Base-by-base conservation (phyloP, 164 flowering plant species). In the Vitis riparia region DNA sequence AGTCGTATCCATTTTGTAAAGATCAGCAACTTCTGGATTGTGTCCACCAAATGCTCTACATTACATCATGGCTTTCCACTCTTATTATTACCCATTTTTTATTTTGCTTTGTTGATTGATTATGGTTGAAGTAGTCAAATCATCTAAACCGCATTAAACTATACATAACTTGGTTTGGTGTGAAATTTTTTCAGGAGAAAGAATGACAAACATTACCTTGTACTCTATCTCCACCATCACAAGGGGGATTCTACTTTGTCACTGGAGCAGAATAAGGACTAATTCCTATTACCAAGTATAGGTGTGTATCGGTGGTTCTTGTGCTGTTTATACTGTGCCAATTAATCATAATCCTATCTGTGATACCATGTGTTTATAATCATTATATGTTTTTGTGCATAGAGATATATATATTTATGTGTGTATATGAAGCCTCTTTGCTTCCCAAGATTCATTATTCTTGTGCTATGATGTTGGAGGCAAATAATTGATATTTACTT, bases 151-250 rank as follows among this genome's bases (percentile, higher is more conserved):
- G 29, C 11, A 30, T 32, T 51, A 23, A 15, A 49, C 16, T 9
- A 0, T 27, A 23, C 17, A 19, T 27, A 12, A 50, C 13, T 27
- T 13, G 56, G n/a, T 55, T 59, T 55, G 8, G 10, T 63, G 53
- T 53, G 23, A 59, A 68, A 57, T 63, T 73, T 63, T 73, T 77
- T 77, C 78, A 78, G 81, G 81, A 56, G 32, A 68, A 57, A 65
- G 81, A 72, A 68, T 78, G 78, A 78, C 23, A 47, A 61, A 19
- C 13, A 16, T 17, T 55, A 66, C 51, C 60, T 30, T 23, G 50
- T 56, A 48, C 63, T 60, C 55, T 59, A 55, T 50, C 55, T 49
- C 23, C 47, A 48, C 66, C 44, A 67, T 68, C 59, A 66, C 60
- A 64, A 60, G 63, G 66, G 68, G 68, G 57, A 68, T 72, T 72